Percentiles rank a stretch among this genome's conserved stretches.
Evolutionary conservation across 2,329 filamentous ascomycete genomes (phyloP).

Genomic region (Diaporthe citrichinensis): DNA sequence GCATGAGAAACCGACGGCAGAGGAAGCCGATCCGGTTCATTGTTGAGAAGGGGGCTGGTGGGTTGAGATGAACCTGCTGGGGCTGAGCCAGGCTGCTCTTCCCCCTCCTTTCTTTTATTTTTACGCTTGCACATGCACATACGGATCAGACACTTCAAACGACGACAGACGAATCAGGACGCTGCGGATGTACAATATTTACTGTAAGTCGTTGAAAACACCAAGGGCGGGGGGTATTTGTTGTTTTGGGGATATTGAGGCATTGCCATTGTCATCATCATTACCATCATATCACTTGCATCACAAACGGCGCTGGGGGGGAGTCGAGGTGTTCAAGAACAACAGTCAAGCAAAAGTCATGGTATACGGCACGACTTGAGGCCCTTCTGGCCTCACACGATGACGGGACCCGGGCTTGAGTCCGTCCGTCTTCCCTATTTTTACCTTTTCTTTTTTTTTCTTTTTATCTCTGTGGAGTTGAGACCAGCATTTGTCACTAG

Average conservation of each 20-base stretch:
- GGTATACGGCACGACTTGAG: slow-evolving; percentile 11
- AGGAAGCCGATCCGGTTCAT: slow-evolving; percentile 57
- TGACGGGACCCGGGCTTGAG: not conserved
- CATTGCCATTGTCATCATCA: slow-evolving; percentile 20
- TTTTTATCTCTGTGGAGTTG: slow-evolving; percentile 10
- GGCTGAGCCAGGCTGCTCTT: not conserved
- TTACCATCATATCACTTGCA: slow-evolving; percentile 26
- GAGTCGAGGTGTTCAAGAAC: slow-evolving; percentile 18
- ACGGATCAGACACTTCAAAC: not conserved
- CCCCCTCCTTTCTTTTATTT: not conserved
- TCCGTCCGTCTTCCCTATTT: not conserved
- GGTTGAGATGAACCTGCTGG: slow-evolving; percentile 47
- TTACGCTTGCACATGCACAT: slow-evolving; percentile 14
- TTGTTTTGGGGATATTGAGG: slow-evolving; percentile 28
- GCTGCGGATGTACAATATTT: slow-evolving; percentile 11
- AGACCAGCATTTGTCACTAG: slow-evolving; percentile 16
- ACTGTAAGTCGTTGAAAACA: slow-evolving; percentile 25
- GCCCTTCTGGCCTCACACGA: not conserved
- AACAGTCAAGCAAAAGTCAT: slow-evolving; percentile 14
- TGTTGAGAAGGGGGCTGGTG: slow-evolving; percentile 57
- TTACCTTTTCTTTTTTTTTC: not conserved
- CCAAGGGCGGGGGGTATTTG: slow-evolving; percentile 1
- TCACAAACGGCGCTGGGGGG: slow-evolving; percentile 21
- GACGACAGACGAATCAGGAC: slow-evolving; percentile 3
- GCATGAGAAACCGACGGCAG: slow-evolving; percentile 48